Conservation (phyloP, 2,329 filamentous ascomycete genomes). For the Calcarisporium arbuscula region DNA sequence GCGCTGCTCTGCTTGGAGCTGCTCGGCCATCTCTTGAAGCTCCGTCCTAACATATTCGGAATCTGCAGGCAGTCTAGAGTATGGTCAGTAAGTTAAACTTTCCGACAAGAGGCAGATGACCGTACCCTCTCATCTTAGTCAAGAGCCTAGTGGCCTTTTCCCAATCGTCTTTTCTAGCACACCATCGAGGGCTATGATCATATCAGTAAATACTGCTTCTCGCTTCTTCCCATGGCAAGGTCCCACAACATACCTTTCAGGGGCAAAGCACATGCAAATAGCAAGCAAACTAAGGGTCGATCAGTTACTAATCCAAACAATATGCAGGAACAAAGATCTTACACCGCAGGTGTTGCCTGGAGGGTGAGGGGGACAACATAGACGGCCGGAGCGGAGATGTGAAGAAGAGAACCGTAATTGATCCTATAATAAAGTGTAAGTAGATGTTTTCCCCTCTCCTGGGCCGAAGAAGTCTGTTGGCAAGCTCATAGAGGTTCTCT, state of each 20-base stretch:
- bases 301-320: conserved; percentile 3
- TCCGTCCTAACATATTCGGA: conserved; percentile 53
- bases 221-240: no score
- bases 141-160: conserved; percentile 54
- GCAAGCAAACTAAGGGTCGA: conserved; percentile 38
- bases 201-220: no score
- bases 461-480: no score
- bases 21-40: conserved; percentile 52
- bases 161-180: conserved; percentile 62
- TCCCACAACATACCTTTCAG: conserved; percentile 30
- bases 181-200: conserved; percentile 55
- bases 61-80: conserved; percentile 39
- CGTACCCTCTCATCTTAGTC: conserved; percentile 38
- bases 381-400: conserved; percentile 38
- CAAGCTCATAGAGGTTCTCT: conserved; percentile 3
- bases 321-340: conserved; percentile 9
- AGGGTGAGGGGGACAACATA: conserved; percentile 59
- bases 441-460: no score
- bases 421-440: conserved; percentile 35
- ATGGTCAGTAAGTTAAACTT: not conserved
- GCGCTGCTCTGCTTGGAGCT: conserved; percentile 56
- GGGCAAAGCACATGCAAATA: conserved; percentile 53
- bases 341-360: conserved; percentile 57
- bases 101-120: not conserved
- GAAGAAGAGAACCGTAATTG: conserved; percentile 46